A percentile compares a stretch with the other conserved stretches of the same genome.
Evolutionary conservation across 2,329 filamentous ascomycete species (phyloP).

Genomic region (Zymoseptoria pseudotritici): DNA sequence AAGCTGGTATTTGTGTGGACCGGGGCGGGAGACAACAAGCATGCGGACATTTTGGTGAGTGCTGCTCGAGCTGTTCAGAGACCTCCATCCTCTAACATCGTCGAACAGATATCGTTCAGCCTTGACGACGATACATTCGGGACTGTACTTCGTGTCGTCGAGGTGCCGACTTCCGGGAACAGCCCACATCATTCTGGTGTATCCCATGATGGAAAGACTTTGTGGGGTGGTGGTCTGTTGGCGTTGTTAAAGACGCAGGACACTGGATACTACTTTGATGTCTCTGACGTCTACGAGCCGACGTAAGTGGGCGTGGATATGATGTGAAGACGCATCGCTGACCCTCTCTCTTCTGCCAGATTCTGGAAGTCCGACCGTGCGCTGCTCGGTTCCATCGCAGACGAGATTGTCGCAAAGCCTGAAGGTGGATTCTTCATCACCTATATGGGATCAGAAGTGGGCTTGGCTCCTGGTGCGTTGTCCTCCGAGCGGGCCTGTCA

Average conservation of each 20-base stretch:
- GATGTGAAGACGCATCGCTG: constrained; percentile 23
- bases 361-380: constrained; percentile 50
- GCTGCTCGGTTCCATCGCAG: constrained; percentile 52
- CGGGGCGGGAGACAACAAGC: constrained; percentile 52
- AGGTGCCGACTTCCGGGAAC: constrained; percentile 54
- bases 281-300: constrained; percentile 51
- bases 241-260: constrained; percentile 36
- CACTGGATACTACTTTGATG: constrained; percentile 57
- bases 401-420: constrained; percentile 57
- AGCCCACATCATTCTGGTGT: constrained; percentile 49
- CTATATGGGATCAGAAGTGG: constrained; percentile 47
- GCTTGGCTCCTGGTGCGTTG: not conserved
- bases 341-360: not conserved
- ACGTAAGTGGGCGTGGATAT: constrained; percentile 28
- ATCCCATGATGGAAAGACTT: constrained; percentile 11
- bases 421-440: constrained; percentile 57
- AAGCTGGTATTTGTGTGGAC: constrained; percentile 62
- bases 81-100: constrained; percentile 40
- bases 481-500: not conserved
- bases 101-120: constrained; percentile 42
- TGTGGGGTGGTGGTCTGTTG: constrained; percentile 17
- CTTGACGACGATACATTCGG: constrained; percentile 58
- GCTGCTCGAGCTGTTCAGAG: constrained; percentile 35
- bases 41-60: constrained; percentile 28
- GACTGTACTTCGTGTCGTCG: constrained; percentile 50